phyloP scores from a whole-genome alignment of 192 early-diverging fungal species.

The Rhizophagus sp. region DNA sequence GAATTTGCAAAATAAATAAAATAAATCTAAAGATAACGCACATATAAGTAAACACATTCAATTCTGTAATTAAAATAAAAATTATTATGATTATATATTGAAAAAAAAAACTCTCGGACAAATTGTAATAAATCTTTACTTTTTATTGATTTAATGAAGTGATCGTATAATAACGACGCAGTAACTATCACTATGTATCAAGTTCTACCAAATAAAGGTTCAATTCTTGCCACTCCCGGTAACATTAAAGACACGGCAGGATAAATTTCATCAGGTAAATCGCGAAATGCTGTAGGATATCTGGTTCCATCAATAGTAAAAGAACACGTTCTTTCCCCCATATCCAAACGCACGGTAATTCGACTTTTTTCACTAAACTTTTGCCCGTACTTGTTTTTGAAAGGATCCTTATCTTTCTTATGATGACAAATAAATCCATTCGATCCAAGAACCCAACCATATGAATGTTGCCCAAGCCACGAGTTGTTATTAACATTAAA shows the following conservation, averaged over 20 bases:
- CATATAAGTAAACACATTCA: too few relatives aligned
- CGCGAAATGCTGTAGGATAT: background rate
- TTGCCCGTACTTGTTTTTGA: background rate
- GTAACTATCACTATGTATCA: too few relatives aligned
- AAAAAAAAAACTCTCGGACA: too few relatives aligned
- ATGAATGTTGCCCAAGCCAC: background rate
- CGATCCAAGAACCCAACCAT: background rate
- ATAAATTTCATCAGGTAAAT: conserved; percentile 29
- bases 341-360: conserved; percentile 25
- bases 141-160: too few relatives aligned
- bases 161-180: too few relatives aligned
- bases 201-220: background rate
- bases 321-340: conserved; percentile 3
- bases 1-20: too few relatives aligned
- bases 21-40: too few relatives aligned
- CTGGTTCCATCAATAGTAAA: conserved; percentile 10
- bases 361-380: background rate
- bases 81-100: too few relatives aligned
- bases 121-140: too few relatives aligned
- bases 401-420: background rate
- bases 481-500: background rate
- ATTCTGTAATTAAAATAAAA: too few relatives aligned
- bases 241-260: conserved; percentile 7
- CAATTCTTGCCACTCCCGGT: background rate
- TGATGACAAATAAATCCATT: background rate